Evolutionary conservation across 257 asterid genomes (phyloP), one percentile per base, ranked within the genome.

Genomic region (Solanum tarijense): DNA sequence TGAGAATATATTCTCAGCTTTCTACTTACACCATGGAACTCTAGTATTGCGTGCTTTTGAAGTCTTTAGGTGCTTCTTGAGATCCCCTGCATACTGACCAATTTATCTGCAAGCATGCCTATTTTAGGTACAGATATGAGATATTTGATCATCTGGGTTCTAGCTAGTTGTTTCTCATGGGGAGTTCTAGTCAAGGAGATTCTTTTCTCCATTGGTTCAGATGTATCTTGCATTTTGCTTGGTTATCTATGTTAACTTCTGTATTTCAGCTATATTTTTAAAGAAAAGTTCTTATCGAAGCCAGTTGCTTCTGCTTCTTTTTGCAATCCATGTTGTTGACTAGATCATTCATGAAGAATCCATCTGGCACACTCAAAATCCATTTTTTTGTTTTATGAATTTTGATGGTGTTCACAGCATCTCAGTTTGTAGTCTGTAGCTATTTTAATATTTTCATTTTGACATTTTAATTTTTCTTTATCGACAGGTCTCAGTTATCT

Each of bases 401-500:
- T 52, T 20, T 38, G 84, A 2, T 78, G 60, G 34, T 78, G 35
- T 39, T 76, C 62, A 38, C 55, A 78, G 60, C 34, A 39, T 78
- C 62, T 78, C 36, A 78, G 66, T 66, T 35, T 62, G 82, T 60
- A 35, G 7, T 74, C 7, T 12, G 72, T 18, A 10, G 23, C 29
- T 62, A 31, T 27, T 41, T 43, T 75, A 55, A 32, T 10, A 21
- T 35, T 16, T 89, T 81, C 46, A 16, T 65, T 90, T 86, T 89
- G 88, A 86, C 87, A 13, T 27, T 73, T 31, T 27, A 72, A 29
- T 55, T 90, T 43, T 86, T 87, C 90, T 39, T 87, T 86, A 76
- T 88, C 71, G 38, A 87, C 95, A 97, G 99, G 90, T 96, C 31
- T 91, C 98, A 23, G 89, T 25, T 86, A 88, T 91, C 86, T 96